Evolutionary conservation across 2,329 filamentous ascomycete genomes (phyloP), one percentile per base, ranked within the genome.

Genomic region (Proliferodiscus dingleyae): DNA sequence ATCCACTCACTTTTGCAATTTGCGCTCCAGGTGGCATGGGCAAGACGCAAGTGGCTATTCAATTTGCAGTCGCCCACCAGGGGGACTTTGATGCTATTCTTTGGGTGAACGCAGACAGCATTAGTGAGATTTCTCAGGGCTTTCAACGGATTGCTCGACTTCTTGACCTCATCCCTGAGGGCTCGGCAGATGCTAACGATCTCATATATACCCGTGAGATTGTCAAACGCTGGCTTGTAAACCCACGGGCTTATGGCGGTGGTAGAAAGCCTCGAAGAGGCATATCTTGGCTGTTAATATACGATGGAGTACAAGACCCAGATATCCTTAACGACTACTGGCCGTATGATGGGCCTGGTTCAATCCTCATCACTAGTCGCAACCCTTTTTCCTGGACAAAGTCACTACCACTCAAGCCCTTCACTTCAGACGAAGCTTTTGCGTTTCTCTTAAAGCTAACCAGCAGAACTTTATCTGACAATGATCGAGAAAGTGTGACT

Each of bases 91-190:
- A 64, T 45, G 61, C 58, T 7, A 51, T 65, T 23, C 57, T 65
- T 44, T 65, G 63, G 62, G 52, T 65, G 5, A 19, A 47, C 16
- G 61, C 62, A 5, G 61, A 64, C 45, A 51, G 55, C 5, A 40
- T 52, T 34, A 51, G 42, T 5, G 61, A 62, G 41, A 44, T 64
- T 15, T 60, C 55, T 13, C 34, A 54, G 11, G 37, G 51, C 44
- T 63, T 55, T 28, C 42, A 51, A 15, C 40, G 55, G 23, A 58
- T 61, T 34, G 55, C 61, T 5, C 10, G 54, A 3, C 43, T 41
- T 22, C 49, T 63, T 2, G 59, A 55, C 9, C 52, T 64, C 4
- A 54, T 59, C 9, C 26, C 19, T 28, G 47, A 50, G 50, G 59
- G 59, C 37, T 26, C 45, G 26, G n/a, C 46, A 16, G 53, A 61